Base-by-base conservation (phyloP, 169 alveolate species). In the Cryptosporidium xiaoi region DNA sequence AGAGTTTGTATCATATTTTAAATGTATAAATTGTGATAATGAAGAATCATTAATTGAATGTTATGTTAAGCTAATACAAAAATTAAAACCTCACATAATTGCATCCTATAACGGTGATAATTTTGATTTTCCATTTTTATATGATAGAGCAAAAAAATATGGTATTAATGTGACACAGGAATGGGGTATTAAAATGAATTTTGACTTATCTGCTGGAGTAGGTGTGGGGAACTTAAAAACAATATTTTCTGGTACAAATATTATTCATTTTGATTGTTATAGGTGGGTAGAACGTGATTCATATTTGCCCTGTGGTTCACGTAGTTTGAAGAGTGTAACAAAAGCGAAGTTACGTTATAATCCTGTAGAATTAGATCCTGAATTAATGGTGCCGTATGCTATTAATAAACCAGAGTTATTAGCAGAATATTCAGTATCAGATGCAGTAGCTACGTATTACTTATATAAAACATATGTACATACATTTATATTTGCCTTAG, bases 251-350 rank as follows among this genome's bases (percentile, higher is more conserved):
- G 97, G 98, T 51, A 91, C 97, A 82, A 94, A 92, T 71, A 90
- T 96, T 20, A 91, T 96, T 20, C 99, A 98, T 83, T 93, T 98
- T 92, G 99, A 98, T 93, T 98, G 99, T 91, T 94, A 97, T 83
- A 96, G 97, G 82, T 98, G 99, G 99, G 99, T 98, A 53, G 97
- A 97, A 90, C 93, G 99, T 77, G 99, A 98, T 93, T 98, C 99
- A 24, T 98, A 97, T 90, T 93, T 97, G n/a, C 99, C 99, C 2
- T 95, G 96, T 92, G 99, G 99, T 67, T 93, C 97, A 40, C 82
- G 94, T 51, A 96, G 97, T 46, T 91, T 97, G 33, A 98, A 98
- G 91, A 98, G 98, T 33, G 99, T 98, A 44, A 97, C 99, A 48
- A 96, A 96, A 66, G 98, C 98, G 58, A 98, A 98, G 93, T 93